Evolutionary conservation across 2,329 filamentous ascomycete genomes (phyloP).

Genomic region (Fusarium sp.): DNA sequence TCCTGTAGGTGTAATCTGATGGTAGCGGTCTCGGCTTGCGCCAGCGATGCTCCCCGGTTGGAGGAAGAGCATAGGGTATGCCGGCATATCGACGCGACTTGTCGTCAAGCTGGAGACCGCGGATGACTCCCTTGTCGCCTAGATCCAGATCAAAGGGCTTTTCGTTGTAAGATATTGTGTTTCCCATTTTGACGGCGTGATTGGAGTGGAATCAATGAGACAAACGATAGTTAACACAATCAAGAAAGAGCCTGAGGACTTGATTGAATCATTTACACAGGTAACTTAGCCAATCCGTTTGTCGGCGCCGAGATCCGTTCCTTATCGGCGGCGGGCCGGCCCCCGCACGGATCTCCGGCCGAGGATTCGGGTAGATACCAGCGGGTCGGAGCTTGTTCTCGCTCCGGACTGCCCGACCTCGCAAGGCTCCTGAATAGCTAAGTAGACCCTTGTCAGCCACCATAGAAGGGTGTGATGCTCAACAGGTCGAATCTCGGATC

Average conservation of each 20-base stretch:
- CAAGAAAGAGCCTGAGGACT: not conserved
- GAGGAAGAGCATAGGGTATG: conserved; percentile 55
- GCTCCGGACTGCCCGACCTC: not conserved
- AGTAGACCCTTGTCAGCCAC: not conserved
- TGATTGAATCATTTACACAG: not conserved
- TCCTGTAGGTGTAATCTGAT: conserved; percentile 43
- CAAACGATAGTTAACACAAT: not conserved
- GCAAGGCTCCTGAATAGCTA: not conserved
- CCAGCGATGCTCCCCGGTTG: conserved; percentile 52
- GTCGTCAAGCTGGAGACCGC: conserved; percentile 48
- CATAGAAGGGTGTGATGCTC: not conserved
- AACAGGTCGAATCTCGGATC: not conserved
- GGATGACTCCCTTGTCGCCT: conserved; percentile 43
- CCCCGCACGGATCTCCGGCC: conserved; percentile 7
- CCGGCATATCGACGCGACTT: conserved; percentile 50
- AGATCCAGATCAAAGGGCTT: conserved; percentile 9
- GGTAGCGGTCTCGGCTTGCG: conserved; percentile 51
- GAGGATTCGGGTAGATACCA: not conserved
- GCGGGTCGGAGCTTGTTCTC: not conserved
- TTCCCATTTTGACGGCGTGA: conserved; percentile 14
- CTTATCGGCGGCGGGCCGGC: not conserved
- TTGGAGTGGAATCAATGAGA: accelerated
- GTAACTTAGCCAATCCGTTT: not conserved
- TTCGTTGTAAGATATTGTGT: conserved; percentile 24
- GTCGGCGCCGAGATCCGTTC: not conserved